Base-by-base conservation (phyloP, 2,329 filamentous ascomycete genomes). In the Pseudogymnoascus destructans region DNA sequence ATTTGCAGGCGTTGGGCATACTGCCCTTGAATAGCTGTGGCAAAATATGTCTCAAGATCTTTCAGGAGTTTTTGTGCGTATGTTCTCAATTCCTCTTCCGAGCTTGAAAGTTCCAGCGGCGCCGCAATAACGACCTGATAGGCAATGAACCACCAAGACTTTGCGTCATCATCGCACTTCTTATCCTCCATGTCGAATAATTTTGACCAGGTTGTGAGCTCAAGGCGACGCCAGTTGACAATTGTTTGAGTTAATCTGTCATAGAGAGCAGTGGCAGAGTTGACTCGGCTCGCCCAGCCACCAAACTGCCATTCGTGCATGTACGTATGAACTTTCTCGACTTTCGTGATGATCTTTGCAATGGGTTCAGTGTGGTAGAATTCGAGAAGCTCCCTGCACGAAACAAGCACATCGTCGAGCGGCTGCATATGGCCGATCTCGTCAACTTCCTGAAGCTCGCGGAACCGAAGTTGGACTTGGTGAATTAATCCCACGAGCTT, bases 81-180 rank as follows among this genome's bases (percentile, higher is more conserved):
- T 13, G 73, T 70, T 33, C 75, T 73, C 59, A 95, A 72, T 52
- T 84, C 79, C 19, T 79, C 72, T 1, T 75, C 77, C 21, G 79
- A 76, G 59, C 81, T 77, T 0, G 79, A 74, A 61, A 92, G 77
- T 17, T 81, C 79, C 58, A 88, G 75, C 0, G 91, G 86, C 2
- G 84, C 85, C 62, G 84, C 85, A 64, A 98, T 79, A 40, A 95
- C 81, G 3, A 86, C 89, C 70, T 97, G 89, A 66, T 96, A 98
- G 0, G 92, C 90, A 60, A 97, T 79, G 66, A 96, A 98, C 85
- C 91, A 98, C 93, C 93, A 98, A 13, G 86, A 85, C 65, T 84
- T 85, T 2, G 92, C 90, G 66, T 89, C 85, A 55, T 88, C 80
- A 19, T 84, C 76, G 65, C 85, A 90, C 65, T 86, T 89, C 57